phyloP scores from a whole-genome alignment of 106 monocot genomes.

The Gastrodia elata region DNA sequence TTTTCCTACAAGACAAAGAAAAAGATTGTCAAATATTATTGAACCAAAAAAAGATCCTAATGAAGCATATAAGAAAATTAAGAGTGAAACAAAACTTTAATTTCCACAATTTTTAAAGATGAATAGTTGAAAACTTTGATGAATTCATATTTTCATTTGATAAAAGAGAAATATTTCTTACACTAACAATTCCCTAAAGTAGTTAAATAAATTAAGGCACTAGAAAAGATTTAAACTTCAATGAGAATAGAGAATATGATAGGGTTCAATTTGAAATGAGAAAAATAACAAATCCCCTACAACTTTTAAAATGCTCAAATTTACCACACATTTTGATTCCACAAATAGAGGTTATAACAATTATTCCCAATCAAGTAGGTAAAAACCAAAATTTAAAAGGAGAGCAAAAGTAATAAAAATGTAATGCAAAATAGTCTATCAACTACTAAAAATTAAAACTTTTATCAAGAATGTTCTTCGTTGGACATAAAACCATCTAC shows the following conservation, averaged over 20 bases:
- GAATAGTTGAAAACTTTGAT: background rate
- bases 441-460: background rate
- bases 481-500: background rate
- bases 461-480: background rate
- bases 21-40: background rate
- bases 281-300: background rate
- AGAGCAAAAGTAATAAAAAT: background rate
- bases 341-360: background rate
- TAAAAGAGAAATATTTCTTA: background rate
- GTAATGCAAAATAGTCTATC: background rate
- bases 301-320: background rate
- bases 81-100: background rate
- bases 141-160: background rate
- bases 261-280: background rate
- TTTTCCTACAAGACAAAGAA: constrained; percentile 44
- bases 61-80: background rate
- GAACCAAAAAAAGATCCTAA: background rate
- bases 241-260: background rate
- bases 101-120: background rate
- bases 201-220: background rate
- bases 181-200: background rate
- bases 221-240: background rate
- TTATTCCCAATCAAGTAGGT: background rate
- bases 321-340: background rate
- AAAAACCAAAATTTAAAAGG: background rate